Evolutionary conservation across 176 grass and related monocot species (phyloP), one percentile per base, ranked within the genome.

Genomic region (Guadua angustifolia): DNA sequence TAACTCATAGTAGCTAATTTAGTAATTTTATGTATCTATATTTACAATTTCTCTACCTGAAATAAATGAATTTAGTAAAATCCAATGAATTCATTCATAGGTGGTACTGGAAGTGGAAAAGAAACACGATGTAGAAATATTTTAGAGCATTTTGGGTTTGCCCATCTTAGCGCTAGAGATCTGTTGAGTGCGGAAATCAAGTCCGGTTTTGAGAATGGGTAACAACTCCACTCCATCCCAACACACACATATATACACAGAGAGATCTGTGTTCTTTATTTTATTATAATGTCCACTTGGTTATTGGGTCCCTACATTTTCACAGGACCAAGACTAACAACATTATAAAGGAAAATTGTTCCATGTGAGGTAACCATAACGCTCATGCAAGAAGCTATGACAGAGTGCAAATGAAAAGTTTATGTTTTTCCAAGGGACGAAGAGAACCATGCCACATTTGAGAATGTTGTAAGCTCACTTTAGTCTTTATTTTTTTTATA

Each of bases 391-490:
- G 78, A 73, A 80, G 88, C 91, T 19, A 93, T 93, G 78, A 26
- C 83, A 90, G 71, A 83, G 78, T 82, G 85, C 59, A 79, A 90
- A 93, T 72, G 65, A 93, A 42, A 93, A 88, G 81, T 93, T 90
- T 24, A 93, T 83, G 91, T 88, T 49, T 93, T 90, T 79, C 91
- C 91, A 62, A 80, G 91, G 53, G 90, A 93, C 47, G 82, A 93
- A 83, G 91, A 93, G 84, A 93, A 93, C 56, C 88, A 88, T 75
- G n/a, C n/a, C n/a, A n/a, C n/a, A n/a, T n/a, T n/a, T n/a, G n/a
- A n/a, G n/a, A n/a, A n/a, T n/a, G n/a, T n/a, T n/a, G 91, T 90
- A 83, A 90, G 72, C 33, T 60, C 24, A 14, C n/a, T 69, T 77
- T n/a, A 72, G 19, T 73, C 69, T 77, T 73, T 19, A 2, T 7